Evolutionary conservation across 257 asterid genomes (phyloP), one percentile per base, ranked within the genome.

Genomic region (Rauvolfia tetraphylla): DNA sequence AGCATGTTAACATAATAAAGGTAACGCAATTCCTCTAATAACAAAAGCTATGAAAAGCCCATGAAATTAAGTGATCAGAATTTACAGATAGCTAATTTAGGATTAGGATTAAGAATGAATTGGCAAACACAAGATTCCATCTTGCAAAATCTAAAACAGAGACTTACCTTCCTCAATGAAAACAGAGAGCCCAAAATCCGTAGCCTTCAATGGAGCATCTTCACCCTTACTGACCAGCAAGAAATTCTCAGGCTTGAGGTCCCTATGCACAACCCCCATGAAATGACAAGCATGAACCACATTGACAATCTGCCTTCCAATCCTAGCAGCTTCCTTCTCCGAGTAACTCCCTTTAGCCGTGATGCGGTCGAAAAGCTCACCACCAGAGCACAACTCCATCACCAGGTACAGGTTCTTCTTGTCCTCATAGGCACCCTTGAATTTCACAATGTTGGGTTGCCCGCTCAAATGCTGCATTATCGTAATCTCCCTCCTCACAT

Each of bases 221-320:
- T 80, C 88, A 78, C 61, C 83, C 51, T 54, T 61, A 68, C 73
- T 77, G 38, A 78, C 83, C 73, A 85, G 66, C 86, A 85, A 80
- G 83, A 85, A 85, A 58, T 85, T 85, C 81, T 85, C 88, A 36
- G 88, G 88, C 75, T 85, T 85, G 8, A 85, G 85, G 67, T 85
- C 88, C 75, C 88, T 78, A 66, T 85, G 88, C 25, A 85, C 78
- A 18, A 85, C 88, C 54, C 86, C 88, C 88, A 85, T 85, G 59
- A 85, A 85, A 80, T 85, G 88, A 58, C 84, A 85, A 42, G 27
- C 86, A 72, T 85, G 86, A 59, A 85, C 86, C 71, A 85, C 88
- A 75, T 82, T 85, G 34, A 85, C 88, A 65, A 85, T 75, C 77
- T 85, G 86, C 58, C 86, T 82, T 27, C 83, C 88, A 75, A 82